Percentiles rank a stretch among this genome's conserved stretches.
These are phyloP conservation scores for Yamadazyma kanchanaburiensis DNA, from an alignment of 1,139 yeast genomes.

Conservation along the genomic window DNA sequence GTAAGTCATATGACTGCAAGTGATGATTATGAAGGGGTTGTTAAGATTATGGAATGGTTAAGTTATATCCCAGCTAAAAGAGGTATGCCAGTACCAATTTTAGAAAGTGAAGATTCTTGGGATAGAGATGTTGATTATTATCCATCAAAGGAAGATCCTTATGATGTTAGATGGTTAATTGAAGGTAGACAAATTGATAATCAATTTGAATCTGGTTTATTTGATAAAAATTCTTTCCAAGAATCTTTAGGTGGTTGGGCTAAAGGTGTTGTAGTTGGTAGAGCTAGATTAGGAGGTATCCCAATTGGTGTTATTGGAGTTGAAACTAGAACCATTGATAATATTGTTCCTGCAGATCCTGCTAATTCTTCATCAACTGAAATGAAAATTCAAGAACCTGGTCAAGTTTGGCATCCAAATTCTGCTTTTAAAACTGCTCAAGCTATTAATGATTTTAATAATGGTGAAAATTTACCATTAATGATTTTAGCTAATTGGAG, in stretches of 20 bases:
- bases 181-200: slow-evolving; percentile 70
- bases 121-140: slow-evolving; percentile 84
- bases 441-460: slow-evolving; percentile 94
- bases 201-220: slow-evolving; percentile 77
- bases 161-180: slow-evolving; percentile 95
- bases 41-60: slow-evolving; percentile 92
- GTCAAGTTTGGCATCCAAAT: slow-evolving; percentile 99
- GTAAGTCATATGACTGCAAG: slow-evolving; percentile 94
- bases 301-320: slow-evolving; percentile 98
- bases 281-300: slow-evolving; percentile 98
- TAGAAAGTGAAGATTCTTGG: slow-evolving; percentile 83
- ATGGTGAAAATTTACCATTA: slow-evolving; percentile 95
- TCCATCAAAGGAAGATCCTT: slow-evolving; percentile 71
- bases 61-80: slow-evolving; percentile 94
- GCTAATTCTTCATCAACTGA: slow-evolving; percentile 96
- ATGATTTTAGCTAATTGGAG: slow-evolving; percentile 99
- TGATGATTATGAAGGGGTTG: slow-evolving; percentile 95
- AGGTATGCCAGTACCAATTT: slow-evolving; percentile 86
- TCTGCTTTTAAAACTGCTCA: slow-evolving; percentile 98
- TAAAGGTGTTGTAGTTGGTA: slow-evolving; percentile 95
- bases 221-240: slow-evolving; percentile 89
- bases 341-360: slow-evolving; percentile 93
- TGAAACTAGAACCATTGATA: slow-evolving; percentile 86
- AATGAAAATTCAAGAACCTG: slow-evolving; percentile 86
- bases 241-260: slow-evolving; percentile 99